Conservation (phyloP, 805 yeast species). For the Candida vaughaniae region DNA sequence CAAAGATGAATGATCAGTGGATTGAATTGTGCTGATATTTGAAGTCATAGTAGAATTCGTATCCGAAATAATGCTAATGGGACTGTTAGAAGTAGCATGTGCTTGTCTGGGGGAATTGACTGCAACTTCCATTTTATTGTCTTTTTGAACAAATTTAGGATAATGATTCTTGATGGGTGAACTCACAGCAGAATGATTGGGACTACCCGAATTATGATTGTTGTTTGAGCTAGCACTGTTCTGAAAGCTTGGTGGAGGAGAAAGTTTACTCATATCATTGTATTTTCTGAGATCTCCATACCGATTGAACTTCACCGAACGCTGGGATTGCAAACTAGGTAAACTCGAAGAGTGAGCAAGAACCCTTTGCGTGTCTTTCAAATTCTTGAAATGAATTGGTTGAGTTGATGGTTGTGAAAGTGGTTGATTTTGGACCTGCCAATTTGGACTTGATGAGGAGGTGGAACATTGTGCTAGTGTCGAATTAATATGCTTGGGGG, state of each 20-base stretch:
- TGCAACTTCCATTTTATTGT: slow-evolving; percentile 12
- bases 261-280: slow-evolving; percentile 7
- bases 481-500: slow-evolving; percentile 10
- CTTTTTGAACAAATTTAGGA: slow-evolving; percentile 8
- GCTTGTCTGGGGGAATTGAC: slow-evolving; percentile 9
- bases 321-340: slow-evolving; percentile 20
- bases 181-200: not conserved
- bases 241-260: slow-evolving; percentile 12
- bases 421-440: not conserved
- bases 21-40: slow-evolving; percentile 25
- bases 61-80: slow-evolving; percentile 26
- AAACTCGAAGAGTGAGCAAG: slow-evolving; percentile 28
- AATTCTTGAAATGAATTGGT: slow-evolving; percentile 2
- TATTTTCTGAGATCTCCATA: slow-evolving; percentile 12
- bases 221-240: not conserved
- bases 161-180: not conserved
- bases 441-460: not conserved
- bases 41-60: slow-evolving; percentile 29
- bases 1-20: slow-evolving; percentile 29
- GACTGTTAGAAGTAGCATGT: slow-evolving; percentile 19
- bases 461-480: slow-evolving; percentile 1
- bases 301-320: slow-evolving; percentile 7
- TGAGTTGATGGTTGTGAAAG: not conserved
- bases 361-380: slow-evolving; percentile 9
- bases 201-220: not conserved